These are phyloP conservation scores for Colletotrichum sp. DNA, from an alignment of 2,329 filamentous ascomycete species.

Conservation along the genomic window DNA sequence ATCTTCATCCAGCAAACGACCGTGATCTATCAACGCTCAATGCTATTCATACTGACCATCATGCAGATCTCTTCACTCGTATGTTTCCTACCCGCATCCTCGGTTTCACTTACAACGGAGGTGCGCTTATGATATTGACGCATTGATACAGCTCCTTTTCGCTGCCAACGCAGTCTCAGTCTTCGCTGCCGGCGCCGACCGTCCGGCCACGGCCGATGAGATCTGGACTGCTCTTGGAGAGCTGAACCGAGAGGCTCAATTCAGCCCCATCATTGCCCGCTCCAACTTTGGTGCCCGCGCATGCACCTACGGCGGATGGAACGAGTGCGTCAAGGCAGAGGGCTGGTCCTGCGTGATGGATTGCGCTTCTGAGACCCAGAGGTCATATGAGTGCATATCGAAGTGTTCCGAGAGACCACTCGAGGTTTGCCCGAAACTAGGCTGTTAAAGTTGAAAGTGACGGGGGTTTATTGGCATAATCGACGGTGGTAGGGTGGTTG, in stretches of 20 bases:
- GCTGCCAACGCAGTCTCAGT: background rate
- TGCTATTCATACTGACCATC: background rate
- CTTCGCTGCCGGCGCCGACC: background rate
- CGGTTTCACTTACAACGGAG: accelerated
- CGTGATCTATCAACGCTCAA: background rate
- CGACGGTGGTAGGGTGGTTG: accelerated
- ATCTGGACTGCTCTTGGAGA: background rate
- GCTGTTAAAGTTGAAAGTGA: background rate
- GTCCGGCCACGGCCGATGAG: background rate
- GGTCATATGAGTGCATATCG: background rate
- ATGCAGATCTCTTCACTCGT: background rate
- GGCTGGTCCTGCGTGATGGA: background rate
- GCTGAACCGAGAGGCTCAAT: background rate
- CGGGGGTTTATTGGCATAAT: accelerated
- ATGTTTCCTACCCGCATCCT: background rate
- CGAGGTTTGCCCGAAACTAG: background rate
- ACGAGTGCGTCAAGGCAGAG: background rate
- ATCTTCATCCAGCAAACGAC: background rate
- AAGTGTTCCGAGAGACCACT: background rate
- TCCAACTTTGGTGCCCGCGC: background rate
- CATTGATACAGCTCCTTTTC: background rate
- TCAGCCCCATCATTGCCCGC: background rate
- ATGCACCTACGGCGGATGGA: background rate
- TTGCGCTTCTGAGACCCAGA: background rate
- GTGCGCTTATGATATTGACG: background rate